Percentiles rank a stretch among this genome's conserved stretches.
Conservation (phyloP, 148 eudicot species). For the Rhododendron mucronatum region DNA sequence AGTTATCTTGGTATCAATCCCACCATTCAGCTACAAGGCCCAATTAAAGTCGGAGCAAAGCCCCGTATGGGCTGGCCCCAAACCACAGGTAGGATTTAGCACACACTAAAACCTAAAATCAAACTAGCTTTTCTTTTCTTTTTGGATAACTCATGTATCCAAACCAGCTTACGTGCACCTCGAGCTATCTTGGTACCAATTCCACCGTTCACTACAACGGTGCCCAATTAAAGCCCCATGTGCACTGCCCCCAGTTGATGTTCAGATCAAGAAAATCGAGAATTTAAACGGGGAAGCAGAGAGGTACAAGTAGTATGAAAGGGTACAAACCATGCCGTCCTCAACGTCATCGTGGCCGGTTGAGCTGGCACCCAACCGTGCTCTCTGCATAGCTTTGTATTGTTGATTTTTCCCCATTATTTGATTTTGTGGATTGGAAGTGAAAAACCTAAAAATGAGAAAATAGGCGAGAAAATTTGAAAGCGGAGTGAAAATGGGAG, state of each 20-base stretch:
- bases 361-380: slow-evolving; percentile 18
- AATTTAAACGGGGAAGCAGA: neutral
- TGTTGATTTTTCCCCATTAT: slow-evolving; percentile 20
- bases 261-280: neutral
- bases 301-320: slow-evolving; percentile 7
- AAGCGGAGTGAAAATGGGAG: neutral
- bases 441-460: neutral
- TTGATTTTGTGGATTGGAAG: neutral
- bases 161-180: neutral
- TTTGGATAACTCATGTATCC: neutral
- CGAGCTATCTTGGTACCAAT: neutral
- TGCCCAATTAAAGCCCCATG: neutral
- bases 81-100: neutral
- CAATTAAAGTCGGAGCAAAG: neutral
- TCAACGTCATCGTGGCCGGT: slow-evolving; percentile 14
- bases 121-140: neutral
- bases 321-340: slow-evolving; percentile 25
- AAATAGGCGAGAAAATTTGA: neutral
- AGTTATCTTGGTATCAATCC: neutral
- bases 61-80: neutral
- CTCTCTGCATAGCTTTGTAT: slow-evolving; percentile 24
- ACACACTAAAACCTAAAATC: neutral
- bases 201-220: neutral
- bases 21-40: neutral
- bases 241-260: neutral